A percentile compares a stretch with the other conserved stretches of the same genome.
These are phyloP conservation scores for Tricholoma terreum DNA, from an alignment of 768 basidiomycete genomes.

Conservation along the genomic window DNA sequence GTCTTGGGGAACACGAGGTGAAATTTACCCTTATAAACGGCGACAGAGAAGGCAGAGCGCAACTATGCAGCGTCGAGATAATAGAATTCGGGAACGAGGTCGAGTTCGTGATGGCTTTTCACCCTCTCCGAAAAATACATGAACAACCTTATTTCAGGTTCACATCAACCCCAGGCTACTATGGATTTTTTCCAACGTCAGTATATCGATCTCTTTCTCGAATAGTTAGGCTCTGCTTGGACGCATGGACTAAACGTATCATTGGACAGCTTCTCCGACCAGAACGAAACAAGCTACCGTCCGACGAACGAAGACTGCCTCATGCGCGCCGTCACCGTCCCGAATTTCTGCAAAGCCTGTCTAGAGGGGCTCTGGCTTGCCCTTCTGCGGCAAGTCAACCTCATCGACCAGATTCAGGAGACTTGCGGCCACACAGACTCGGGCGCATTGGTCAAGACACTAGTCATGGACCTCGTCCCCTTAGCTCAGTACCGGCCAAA, in stretches of 20 bases:
- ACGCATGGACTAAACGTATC: neutral
- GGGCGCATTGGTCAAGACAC: slow-evolving; percentile 24
- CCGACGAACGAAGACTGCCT: slow-evolving; percentile 82
- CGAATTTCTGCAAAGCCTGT: slow-evolving; percentile 75
- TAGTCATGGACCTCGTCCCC: slow-evolving; percentile 54
- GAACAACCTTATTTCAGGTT: slow-evolving; percentile 43
- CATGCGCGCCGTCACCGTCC: slow-evolving; percentile 69
- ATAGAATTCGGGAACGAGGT: slow-evolving; percentile 64
- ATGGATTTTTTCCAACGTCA: slow-evolving; percentile 73
- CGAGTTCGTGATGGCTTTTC: slow-evolving; percentile 45
- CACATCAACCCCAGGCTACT: slow-evolving; percentile 50
- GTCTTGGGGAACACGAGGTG: slow-evolving; percentile 53
- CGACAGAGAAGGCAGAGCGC: slow-evolving; percentile 51
- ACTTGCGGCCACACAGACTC: slow-evolving; percentile 28
- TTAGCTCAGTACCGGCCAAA: slow-evolving; percentile 53
- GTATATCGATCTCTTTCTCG: slow-evolving; percentile 19
- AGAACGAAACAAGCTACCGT: slow-evolving; percentile 67
- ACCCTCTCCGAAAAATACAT: neutral
- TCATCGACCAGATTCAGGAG: slow-evolving; percentile 55
- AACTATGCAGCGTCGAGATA: slow-evolving; percentile 75
- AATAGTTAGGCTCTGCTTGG: neutral
- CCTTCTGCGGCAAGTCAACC: slow-evolving; percentile 53
- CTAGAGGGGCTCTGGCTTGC: slow-evolving; percentile 71
- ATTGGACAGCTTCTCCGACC: slow-evolving; percentile 53
- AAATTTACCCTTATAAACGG: slow-evolving; percentile 52